Evolutionary conservation across 805 yeast genomes (phyloP).

Genomic region (Sugiyamaella valdiviana): DNA sequence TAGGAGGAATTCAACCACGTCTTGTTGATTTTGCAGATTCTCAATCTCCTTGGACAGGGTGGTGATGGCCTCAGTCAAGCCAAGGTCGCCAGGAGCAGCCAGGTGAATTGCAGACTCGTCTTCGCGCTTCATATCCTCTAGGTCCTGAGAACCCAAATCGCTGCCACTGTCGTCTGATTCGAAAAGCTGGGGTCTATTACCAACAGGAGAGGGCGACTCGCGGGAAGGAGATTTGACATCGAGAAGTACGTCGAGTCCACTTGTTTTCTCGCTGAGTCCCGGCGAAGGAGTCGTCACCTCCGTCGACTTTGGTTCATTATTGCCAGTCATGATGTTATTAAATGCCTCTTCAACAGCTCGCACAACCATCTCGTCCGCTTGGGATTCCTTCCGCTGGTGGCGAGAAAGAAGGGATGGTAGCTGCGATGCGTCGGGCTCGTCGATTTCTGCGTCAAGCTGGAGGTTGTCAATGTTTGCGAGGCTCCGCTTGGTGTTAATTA

Average conservation of each 20-base stretch:
- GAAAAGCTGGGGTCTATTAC: conserved; percentile 11
- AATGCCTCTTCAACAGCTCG: conserved; percentile 65
- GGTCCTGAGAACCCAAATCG: conserved; percentile 22
- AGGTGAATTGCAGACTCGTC: conserved; percentile 32
- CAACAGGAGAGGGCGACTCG: neutral
- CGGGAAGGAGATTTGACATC: neutral
- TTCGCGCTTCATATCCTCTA: neutral
- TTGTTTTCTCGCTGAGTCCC: neutral
- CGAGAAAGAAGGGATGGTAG: neutral
- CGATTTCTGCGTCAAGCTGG: conserved; percentile 25
- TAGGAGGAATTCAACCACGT: conserved; percentile 59
- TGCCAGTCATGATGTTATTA: conserved; percentile 41
- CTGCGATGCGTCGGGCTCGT: conserved; percentile 19
- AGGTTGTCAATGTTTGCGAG: conserved; percentile 25
- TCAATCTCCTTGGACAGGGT: conserved; percentile 53
- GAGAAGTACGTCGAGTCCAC: neutral
- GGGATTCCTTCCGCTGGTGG: conserved; percentile 1
- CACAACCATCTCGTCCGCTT: conserved; percentile 34
- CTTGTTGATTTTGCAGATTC: conserved; percentile 53
- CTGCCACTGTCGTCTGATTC: conserved; percentile 24
- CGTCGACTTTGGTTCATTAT: neutral
- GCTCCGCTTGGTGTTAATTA: neutral
- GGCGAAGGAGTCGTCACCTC: neutral
- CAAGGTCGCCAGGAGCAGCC: conserved; percentile 65
- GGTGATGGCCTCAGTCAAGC: conserved; percentile 59